Base-by-base conservation (phyloP, 805 yeast genomes). In the Ogataea nitratoaversa region DNA sequence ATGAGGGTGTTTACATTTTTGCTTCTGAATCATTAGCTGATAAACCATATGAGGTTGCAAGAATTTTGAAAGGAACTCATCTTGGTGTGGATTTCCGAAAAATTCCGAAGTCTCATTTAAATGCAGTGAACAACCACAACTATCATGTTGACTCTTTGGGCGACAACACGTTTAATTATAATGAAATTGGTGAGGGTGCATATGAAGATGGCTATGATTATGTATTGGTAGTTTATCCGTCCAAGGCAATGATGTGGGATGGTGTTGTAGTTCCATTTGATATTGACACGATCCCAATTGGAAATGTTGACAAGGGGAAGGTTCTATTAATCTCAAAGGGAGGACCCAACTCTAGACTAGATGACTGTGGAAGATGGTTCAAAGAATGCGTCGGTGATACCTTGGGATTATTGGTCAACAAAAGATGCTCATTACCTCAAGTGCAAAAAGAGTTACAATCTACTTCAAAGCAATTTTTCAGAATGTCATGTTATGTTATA, bases 231-330 rank as follows among this genome's bases (percentile, higher is more conserved):
- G 62, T 90, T 4, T 80, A 86, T 52, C 89, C 95, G 0, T 72
- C 82, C 2, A 86, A 86, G 52, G 95, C 96, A 0, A 74, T 90
- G 62, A 78, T 85, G 36, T 91, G 98, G 98, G 89, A 84, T 45
- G 97, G 97, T 4, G 72, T 76, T 14, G 79, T 84, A 47, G 71
- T 81, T 29, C 74, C 79, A 32, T 58, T 85, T 5, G 68, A 71
- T 12, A 59, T 77, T 12, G 71, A 66, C 9, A 54, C 62, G 3
- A 64, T 74, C 3, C 76, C 80, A 0, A 62, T 73, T 3, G 67
- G 77, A 19, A 82, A 79, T 41, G 66, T 84, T n/a, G 74, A 72
- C 43, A 77, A 76, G 9, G 93, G 95, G 2, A 78, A 80, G 40
- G 71, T 84, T 48, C 56, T 86, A 22, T 61, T 87, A 38, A 74